These are phyloP conservation scores for Heliosperma pusillum DNA, from an alignment of 148 eudicot genomes.

Conservation along the genomic window DNA sequence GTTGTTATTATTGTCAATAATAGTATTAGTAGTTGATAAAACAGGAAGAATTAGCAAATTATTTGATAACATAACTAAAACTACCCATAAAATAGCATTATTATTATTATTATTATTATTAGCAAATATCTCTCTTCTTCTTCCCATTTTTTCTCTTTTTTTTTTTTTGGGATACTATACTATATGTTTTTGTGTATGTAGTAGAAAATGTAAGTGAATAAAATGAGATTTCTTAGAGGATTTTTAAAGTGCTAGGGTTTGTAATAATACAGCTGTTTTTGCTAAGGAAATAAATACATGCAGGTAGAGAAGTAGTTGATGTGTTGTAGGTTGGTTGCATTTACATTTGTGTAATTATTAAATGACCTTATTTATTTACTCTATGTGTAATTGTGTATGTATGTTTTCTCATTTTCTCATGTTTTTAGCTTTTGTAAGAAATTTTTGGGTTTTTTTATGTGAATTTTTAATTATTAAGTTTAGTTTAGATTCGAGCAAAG, in stretches of 20 bases:
- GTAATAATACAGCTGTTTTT: not conserved
- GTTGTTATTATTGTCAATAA: not conserved
- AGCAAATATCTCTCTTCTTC: not conserved
- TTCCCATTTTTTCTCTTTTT: conserved; percentile 5
- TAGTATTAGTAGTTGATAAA: not conserved
- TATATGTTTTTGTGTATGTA: too few species aligned
- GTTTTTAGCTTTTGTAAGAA: not conserved
- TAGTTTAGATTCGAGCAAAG: not conserved
- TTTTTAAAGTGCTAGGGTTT: conserved; percentile 1
- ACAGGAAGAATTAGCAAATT: conserved; percentile 26
- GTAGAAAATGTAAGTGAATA: conserved; percentile 6
- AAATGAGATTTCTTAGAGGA: conserved; percentile 18
- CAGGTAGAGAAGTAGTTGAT: conserved; percentile 55
- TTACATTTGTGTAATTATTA: not conserved
- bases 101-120: not conserved
- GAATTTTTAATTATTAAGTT: not conserved
- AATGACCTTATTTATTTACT: conserved; percentile 9
- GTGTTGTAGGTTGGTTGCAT: conserved; percentile 22
- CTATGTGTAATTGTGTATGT: not conserved
- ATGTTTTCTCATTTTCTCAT: not conserved
- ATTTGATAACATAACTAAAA: conserved; percentile 20
- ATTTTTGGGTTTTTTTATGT: not conserved
- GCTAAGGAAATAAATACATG: conserved; percentile 41
- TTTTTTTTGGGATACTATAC: too few species aligned
- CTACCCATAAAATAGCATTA: conserved; percentile 12